These are phyloP conservation scores for Vinca minor DNA, from an alignment of 257 asterid species.

Conservation along the genomic window DNA sequence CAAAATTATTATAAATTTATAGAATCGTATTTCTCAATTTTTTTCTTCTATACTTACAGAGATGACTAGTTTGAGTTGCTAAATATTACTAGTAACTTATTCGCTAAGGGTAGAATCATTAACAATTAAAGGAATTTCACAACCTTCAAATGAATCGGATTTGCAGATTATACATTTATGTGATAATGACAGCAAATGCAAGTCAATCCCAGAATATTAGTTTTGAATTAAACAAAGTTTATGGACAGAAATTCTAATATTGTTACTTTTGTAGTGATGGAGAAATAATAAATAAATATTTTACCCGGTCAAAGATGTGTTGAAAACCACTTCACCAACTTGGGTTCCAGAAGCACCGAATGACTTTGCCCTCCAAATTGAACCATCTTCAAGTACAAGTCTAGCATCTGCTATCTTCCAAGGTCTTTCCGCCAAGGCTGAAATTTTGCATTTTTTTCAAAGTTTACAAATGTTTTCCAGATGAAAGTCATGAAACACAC, in stretches of 20 bases:
- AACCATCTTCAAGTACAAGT: constrained; percentile 88
- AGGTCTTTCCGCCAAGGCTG: constrained; percentile 55
- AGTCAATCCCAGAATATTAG: not conserved
- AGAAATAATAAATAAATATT: not conserved
- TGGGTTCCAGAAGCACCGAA: constrained; percentile 97
- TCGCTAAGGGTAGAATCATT: not conserved
- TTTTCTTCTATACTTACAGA: not conserved
- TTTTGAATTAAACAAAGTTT: not conserved
- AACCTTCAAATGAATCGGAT: not conserved
- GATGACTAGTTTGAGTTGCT: not conserved
- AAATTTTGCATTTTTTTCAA: not conserved
- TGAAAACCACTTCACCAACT: constrained; percentile 96
- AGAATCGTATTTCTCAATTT: not conserved
- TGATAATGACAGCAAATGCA: not conserved
- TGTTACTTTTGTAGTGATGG: not conserved
- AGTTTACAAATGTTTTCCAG: not conserved
- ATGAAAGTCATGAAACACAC: not conserved
- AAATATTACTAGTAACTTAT: not conserved
- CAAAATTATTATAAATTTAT: not conserved
- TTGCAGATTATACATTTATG: not conserved
- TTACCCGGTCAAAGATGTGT: constrained; percentile 92
- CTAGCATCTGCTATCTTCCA: constrained; percentile 97
- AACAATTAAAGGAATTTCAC: not conserved
- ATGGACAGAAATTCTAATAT: not conserved
- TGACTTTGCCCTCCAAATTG: constrained; percentile 87